Base-by-base conservation (phyloP, 768 basidiomycete genomes). In the Hygrophoropsis aurantiaca region DNA sequence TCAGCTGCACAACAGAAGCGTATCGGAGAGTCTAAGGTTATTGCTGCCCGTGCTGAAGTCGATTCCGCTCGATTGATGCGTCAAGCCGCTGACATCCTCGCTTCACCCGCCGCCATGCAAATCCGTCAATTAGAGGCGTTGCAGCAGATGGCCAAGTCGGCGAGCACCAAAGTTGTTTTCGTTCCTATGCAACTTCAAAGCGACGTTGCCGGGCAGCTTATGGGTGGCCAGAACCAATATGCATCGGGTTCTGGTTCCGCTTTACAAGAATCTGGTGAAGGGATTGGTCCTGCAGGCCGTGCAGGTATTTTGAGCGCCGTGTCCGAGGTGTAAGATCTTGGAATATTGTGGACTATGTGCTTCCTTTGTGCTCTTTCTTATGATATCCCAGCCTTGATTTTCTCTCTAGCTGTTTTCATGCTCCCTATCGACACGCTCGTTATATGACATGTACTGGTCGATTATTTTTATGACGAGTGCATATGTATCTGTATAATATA, bases 1-100 rank as follows among this genome's bases (percentile, higher is more conserved):
- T 90, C 87, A 53, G 95, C 95, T 30, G 95, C 95, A 16, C 94
- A 97, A 62, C 93, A 95, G 71, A 97, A 97, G 80, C 82, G 95
- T 51, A 84, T 97, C 49, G 95, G 94, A 69, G 95, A 98, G 72
- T 85, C 84, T 60, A 97, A 97, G 71, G 90, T 95, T 64, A 95
- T 97, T 58, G 91, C 92, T 44, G 94, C 93, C 1, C 83, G 93
- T 49, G 95, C 94, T 11, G 94, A 97, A 72, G 94, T 97, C 55
- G 94, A 97, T 65, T 77, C 93, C 27, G 93, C 94, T 21, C 81
- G 91, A 58, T 81, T 97, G 64, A 97, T 97, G 94, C 81, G 94
- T 50, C 92, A 95, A 66, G 94, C 94, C 11, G 94, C 94, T 44
- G 94, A 97, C 68, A 97, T 95, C 58, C 73, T 92, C 59, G 91